Base-by-base conservation (phyloP, 2,329 filamentous ascomycete genomes). In the Mycogone perniciosa region DNA sequence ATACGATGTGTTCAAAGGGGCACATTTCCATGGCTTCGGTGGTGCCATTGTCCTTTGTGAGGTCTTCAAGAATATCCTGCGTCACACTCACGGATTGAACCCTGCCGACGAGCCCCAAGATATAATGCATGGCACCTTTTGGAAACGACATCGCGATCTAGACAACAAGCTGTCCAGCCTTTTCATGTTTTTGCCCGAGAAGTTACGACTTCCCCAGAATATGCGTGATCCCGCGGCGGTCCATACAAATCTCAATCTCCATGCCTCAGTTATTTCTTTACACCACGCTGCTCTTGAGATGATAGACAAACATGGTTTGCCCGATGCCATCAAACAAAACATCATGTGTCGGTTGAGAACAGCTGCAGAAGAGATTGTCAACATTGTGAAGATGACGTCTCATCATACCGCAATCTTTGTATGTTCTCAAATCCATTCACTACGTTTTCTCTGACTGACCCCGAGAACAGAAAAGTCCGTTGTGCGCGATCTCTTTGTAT, bases 241-340 rank as follows among this genome's bases (percentile, higher is more conserved):
- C 0, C 91, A 95, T 63, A 76, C 85, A 46, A 96, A 96, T 57
- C 85, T 96, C 74, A 90, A 88, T 62, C 80, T 96, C 3, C 91
- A 96, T 62, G 89, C 90, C 1, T 86, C 88, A 1, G 81, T 87
- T 7, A 96, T 96, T 48, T 95, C 89, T 64, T 74, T 96, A 5
- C 91, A 96, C 62, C 89, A 95, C 66, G 88, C 89, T 1, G 90
- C 91, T 1, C 84, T 93, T 7, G 89, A 91, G 68, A 91, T 88
- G 62, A 86, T 86, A 1, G 85, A 90, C 50, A 85, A 84, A 60
- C 77, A 91, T 62, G 76, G 79, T 2, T 69, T 95, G 48, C 77
- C 84, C 0, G 72, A 77, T 1, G 75, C 77, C 31, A 77, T 93
- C 30, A 82, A 83, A 51, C 79, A 82, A 10, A 80, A 85, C 50